Percentiles rank a stretch among this genome's conserved stretches.
Evolutionary conservation across 352 stramenopile species (phyloP).

Genomic region (Phytophthora citricola): DNA sequence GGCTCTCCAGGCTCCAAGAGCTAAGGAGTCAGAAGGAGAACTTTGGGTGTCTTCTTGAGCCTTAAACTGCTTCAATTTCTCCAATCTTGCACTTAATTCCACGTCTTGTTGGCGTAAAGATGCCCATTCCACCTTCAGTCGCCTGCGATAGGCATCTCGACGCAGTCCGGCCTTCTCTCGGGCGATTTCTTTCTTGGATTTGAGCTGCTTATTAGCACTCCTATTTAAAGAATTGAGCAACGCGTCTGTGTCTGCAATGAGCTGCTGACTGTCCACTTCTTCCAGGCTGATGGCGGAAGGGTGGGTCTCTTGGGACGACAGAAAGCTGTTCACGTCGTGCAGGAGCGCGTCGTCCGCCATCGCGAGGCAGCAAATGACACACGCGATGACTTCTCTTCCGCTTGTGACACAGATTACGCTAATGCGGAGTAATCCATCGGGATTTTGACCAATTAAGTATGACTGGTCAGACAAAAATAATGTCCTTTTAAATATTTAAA

Average conservation of each 20-base stretch:
- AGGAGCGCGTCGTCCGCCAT: constrained; percentile 23
- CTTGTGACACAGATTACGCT: too few species aligned
- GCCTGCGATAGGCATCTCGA: constrained; percentile 37
- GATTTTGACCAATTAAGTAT: too few species aligned
- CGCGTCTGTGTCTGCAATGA: constrained; percentile 26
- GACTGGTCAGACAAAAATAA: too few species aligned
- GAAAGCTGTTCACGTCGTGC: constrained; percentile 7
- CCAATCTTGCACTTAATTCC: constrained; percentile 20
- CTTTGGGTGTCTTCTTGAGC: constrained; percentile 7
- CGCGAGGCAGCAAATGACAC: not conserved
- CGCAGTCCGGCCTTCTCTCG: constrained; percentile 28
- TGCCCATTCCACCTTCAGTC: constrained; percentile 37
- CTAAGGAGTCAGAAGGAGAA: constrained; percentile 9
- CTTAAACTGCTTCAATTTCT: constrained; percentile 23
- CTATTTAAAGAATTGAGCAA: constrained; percentile 15
- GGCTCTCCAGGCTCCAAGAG: constrained; percentile 23
- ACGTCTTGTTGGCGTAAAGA: constrained; percentile 25
- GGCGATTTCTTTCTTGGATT: constrained; percentile 5
- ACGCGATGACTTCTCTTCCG: too few species aligned
- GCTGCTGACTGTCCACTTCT: constrained; percentile 26
- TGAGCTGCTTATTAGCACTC: constrained; percentile 2
- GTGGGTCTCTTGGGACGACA: constrained; percentile 1
- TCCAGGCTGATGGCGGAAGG: constrained; percentile 9
- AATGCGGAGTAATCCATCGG: too few species aligned
- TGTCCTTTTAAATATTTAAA: too few species aligned